Conservation (phyloP, 129 eudicot species). For the Arctium lappa region DNA sequence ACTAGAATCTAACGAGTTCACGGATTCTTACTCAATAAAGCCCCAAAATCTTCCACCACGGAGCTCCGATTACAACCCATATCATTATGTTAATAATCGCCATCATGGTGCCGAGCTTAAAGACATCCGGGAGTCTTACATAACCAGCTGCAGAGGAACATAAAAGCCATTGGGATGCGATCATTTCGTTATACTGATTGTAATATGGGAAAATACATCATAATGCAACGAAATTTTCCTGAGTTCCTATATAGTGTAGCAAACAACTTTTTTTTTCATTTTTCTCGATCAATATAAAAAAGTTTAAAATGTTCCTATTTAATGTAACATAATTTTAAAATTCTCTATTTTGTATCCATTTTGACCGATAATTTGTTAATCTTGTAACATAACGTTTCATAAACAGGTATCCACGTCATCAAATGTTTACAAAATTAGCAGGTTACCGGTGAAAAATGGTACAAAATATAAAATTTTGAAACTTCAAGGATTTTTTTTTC, state of each 20-base stretch:
- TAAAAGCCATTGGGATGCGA: not conserved
- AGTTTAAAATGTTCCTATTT: not conserved
- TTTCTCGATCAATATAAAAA: not conserved
- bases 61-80: slow-evolving; percentile 55
- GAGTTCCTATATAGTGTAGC: not conserved
- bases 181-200: not conserved
- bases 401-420: not conserved
- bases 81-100: slow-evolving; percentile 44
- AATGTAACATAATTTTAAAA: not conserved
- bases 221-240: not conserved
- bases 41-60: slow-evolving; percentile 76
- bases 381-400: not conserved
- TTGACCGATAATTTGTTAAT: not conserved
- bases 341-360: not conserved
- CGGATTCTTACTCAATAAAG: slow-evolving; percentile 39
- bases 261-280: not conserved
- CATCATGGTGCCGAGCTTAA: slow-evolving; percentile 53
- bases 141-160: slow-evolving; percentile 61
- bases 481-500: too few species aligned
- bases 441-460: not conserved
- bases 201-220: not conserved
- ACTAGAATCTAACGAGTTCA: not conserved
- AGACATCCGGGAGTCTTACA: slow-evolving; percentile 57
- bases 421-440: not conserved
- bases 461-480: not conserved